Evolutionary conservation across 2,329 filamentous ascomycete genomes (phyloP).

Genomic region (Diaporthe caulivora): DNA sequence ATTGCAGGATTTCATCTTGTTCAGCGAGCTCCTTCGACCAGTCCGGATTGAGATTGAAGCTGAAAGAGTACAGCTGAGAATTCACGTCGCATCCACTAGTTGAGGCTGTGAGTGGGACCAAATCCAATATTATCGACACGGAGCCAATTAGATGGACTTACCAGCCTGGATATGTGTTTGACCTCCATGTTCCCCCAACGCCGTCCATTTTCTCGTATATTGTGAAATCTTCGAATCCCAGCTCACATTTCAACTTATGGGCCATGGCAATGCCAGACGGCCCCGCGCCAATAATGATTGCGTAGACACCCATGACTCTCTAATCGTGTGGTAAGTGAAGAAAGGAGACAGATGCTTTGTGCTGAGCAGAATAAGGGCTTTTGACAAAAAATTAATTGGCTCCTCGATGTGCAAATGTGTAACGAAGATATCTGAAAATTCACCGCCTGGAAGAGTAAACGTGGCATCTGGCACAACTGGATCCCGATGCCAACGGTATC

Average conservation of each 20-base stretch:
- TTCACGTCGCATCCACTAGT: constrained; percentile 15
- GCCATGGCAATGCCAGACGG: constrained; percentile 5
- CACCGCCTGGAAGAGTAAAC: no score
- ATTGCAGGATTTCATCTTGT: no score
- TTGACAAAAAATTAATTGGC: no score
- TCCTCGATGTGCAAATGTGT: no score
- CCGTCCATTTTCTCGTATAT: background rate
- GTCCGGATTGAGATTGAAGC: no score
- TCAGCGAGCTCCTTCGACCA: no score
- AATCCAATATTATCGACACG: background rate
- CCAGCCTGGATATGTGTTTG: background rate
- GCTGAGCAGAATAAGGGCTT: no score
- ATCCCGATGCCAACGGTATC: no score
- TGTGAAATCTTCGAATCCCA: background rate
- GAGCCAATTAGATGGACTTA: background rate
- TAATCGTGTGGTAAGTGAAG: no score
- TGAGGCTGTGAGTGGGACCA: background rate
- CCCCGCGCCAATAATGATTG: constrained; percentile 9
- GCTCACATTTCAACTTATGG: background rate
- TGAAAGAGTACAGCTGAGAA: no score
- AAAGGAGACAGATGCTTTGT: no score
- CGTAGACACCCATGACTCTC: background rate
- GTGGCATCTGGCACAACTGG: no score
- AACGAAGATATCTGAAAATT: background rate
- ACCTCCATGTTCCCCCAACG: background rate